Conservation (phyloP, 73 alveolate genomes). For the Paramecium biaurelia region DNA sequence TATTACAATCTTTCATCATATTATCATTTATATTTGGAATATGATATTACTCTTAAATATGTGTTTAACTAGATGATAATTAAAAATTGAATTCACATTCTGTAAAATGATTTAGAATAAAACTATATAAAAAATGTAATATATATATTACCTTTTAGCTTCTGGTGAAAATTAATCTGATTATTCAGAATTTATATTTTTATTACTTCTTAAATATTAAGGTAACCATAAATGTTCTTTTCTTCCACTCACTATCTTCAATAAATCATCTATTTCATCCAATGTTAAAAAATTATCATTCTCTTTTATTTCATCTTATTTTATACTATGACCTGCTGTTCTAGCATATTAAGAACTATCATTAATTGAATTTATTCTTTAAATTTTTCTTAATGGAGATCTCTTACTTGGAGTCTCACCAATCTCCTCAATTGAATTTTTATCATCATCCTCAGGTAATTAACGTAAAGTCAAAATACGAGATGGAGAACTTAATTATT, state of each 20-base stretch:
- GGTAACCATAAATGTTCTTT: conserved; percentile 33
- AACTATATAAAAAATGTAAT: neutral
- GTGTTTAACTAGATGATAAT: neutral
- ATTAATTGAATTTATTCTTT: neutral
- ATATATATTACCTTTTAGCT: neutral
- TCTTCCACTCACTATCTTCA: neutral
- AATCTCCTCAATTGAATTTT: neutral
- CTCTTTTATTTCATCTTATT: neutral
- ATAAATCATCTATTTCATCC: conserved; percentile 27
- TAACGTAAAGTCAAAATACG: neutral
- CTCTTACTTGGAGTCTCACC: neutral
- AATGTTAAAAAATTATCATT: neutral
- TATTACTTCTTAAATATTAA: conserved; percentile 10
- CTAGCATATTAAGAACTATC: neutral
- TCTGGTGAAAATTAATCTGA: conserved; percentile 20
- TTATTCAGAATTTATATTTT: neutral
- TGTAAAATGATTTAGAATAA: conserved; percentile 38
- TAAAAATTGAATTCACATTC: conserved; percentile 26
- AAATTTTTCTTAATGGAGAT: neutral
- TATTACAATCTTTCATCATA: neutral
- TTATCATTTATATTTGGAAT: neutral
- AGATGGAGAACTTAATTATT: neutral
- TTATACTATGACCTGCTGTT: neutral
- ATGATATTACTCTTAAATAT: neutral
- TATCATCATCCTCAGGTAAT: neutral